Evolutionary conservation across 345 rosid genomes (phyloP).

Genomic region (Isatis tinctoria): DNA sequence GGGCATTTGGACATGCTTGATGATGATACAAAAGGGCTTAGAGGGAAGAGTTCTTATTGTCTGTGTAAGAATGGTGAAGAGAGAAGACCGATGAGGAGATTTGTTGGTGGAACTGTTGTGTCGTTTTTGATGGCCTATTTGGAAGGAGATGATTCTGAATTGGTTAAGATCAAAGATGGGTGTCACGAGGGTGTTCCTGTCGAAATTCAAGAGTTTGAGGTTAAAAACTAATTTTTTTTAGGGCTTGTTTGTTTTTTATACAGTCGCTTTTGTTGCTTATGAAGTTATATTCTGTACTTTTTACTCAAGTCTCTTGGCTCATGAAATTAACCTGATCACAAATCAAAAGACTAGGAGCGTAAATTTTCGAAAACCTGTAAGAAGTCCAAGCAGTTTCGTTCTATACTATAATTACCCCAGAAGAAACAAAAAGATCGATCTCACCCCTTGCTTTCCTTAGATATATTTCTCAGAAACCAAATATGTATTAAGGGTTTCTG

Average conservation of each 20-base stretch:
- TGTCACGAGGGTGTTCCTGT: constrained; percentile 43
- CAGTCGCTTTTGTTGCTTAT: not conserved
- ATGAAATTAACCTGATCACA: too few relatives aligned
- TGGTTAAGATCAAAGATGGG: constrained; percentile 53
- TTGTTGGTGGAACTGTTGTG: constrained; percentile 62
- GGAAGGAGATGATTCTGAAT: constrained; percentile 45
- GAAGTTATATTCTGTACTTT: not conserved
- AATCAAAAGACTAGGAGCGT: too few relatives aligned
- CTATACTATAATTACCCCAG: too few relatives aligned
- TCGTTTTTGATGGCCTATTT: constrained; percentile 64
- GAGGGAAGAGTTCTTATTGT: constrained; percentile 57
- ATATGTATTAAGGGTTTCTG: too few relatives aligned
- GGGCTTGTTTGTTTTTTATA: not conserved
- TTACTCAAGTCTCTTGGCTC: not conserved
- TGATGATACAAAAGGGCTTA: constrained; percentile 63
- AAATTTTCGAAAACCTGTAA: too few relatives aligned
- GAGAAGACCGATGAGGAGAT: constrained; percentile 77
- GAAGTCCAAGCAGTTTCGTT: too few relatives aligned
- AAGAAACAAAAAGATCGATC: too few relatives aligned
- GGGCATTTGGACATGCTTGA: constrained; percentile 86
- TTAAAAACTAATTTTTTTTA: constrained; percentile 14
- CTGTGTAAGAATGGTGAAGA: constrained; percentile 68
- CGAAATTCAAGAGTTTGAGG: constrained; percentile 45
- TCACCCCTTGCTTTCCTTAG: too few relatives aligned
- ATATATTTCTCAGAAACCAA: too few relatives aligned